These are phyloP conservation scores for Pichia membranifaciens DNA, from an alignment of 805 yeast genomes.

Conservation along the genomic window DNA sequence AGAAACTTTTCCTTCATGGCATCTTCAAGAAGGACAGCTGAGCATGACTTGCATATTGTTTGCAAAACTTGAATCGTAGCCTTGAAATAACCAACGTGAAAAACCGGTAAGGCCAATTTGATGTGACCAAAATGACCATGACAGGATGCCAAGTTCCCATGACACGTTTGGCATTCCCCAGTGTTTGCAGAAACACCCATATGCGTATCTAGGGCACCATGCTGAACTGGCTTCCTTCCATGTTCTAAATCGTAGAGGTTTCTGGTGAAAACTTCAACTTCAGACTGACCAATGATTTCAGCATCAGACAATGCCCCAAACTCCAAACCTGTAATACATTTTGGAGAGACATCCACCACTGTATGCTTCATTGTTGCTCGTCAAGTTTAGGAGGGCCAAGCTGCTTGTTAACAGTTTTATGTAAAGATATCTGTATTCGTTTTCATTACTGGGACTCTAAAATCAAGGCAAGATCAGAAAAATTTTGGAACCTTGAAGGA, in stretches of 20 bases:
- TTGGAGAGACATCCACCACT: constrained; percentile 78
- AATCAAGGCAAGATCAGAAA: too few relatives aligned
- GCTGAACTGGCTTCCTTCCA: constrained; percentile 73
- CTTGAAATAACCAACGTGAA: constrained; percentile 96
- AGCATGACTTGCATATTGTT: constrained; percentile 86
- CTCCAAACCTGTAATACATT: constrained; percentile 82
- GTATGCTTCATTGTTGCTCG: constrained; percentile 30
- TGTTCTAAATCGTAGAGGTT: constrained; percentile 88
- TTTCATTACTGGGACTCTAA: too few relatives aligned
- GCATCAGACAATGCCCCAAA: constrained; percentile 90
- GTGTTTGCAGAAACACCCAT: constrained; percentile 93
- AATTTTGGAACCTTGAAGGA: too few relatives aligned
- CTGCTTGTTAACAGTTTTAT: too few relatives aligned
- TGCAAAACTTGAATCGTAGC: constrained; percentile 84
- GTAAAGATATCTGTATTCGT: too few relatives aligned
- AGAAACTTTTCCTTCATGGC: constrained; percentile 61
- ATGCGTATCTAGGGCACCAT: constrained; percentile 85
- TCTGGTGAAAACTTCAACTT: constrained; percentile 86
- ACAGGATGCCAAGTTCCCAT: constrained; percentile 86
- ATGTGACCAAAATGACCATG: constrained; percentile 99
- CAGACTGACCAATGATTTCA: constrained; percentile 89
- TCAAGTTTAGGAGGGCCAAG: too few relatives aligned
- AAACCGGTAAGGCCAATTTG: constrained; percentile 88
- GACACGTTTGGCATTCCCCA: constrained; percentile 87
- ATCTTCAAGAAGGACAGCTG: constrained; percentile 70